Evolutionary conservation across 495 filamentous ascomycete genomes (phyloP).

Genomic region (Cenococcum geophilum): DNA sequence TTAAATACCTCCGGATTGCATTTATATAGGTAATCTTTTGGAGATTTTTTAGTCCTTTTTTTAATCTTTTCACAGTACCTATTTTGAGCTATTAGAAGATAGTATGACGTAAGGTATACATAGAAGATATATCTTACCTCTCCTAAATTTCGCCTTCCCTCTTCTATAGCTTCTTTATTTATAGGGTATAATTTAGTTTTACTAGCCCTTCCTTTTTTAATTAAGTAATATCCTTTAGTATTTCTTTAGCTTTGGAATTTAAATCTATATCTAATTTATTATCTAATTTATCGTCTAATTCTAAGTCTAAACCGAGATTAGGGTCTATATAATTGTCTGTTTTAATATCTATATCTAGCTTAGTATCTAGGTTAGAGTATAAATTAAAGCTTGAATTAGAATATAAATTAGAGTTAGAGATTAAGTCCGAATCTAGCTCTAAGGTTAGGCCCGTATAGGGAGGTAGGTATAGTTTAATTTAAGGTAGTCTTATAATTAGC

Average conservation of each 20-base stretch:
- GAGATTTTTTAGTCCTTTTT: background rate
- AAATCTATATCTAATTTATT: background rate
- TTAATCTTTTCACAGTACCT: slow-evolving; percentile 10
- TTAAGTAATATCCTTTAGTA: slow-evolving; percentile 9
- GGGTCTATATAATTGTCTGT: background rate
- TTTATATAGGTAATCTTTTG: background rate
- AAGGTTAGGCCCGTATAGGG: background rate
- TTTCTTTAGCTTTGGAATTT: slow-evolving; percentile 10
- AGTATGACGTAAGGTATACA: background rate
- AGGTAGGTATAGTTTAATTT: slow-evolving; percentile 3
- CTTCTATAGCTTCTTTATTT: slow-evolving; percentile 8
- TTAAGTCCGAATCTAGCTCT: background rate
- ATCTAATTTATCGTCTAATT: background rate
- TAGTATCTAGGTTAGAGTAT: background rate
- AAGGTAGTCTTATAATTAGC: no score
- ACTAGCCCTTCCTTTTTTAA: slow-evolving; percentile 6
- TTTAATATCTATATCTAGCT: background rate
- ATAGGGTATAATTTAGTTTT: slow-evolving; percentile 1
- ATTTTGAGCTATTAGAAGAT: background rate
- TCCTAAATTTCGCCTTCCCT: slow-evolving; percentile 14
- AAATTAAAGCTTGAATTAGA: no score
- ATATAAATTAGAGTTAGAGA: no score
- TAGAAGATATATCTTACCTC: background rate
- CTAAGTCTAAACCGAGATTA: background rate
- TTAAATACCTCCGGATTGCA: slow-evolving; percentile 9